These are phyloP conservation scores for Starmerella vitae DNA, from an alignment of 805 yeast genomes.

Conservation along the genomic window DNA sequence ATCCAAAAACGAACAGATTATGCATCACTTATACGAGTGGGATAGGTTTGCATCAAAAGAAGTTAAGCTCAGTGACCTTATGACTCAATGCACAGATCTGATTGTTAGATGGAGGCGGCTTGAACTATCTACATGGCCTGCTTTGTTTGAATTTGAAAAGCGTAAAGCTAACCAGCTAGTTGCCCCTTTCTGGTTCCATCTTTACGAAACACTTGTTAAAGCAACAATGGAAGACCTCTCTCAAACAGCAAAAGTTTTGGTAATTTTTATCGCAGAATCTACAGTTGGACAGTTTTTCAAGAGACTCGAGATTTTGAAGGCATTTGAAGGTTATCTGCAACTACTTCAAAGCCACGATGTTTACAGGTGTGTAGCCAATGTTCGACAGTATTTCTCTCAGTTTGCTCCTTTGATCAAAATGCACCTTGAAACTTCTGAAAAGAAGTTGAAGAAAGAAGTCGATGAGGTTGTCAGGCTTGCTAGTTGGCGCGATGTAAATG, in stretches of 20 bases:
- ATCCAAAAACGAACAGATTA: constrained; percentile 75
- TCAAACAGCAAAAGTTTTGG: constrained; percentile 45
- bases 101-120: constrained; percentile 85
- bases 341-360: constrained; percentile 20
- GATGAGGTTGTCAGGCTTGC: constrained; percentile 77
- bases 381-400: constrained; percentile 52
- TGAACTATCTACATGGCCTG: constrained; percentile 77
- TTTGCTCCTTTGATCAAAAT: constrained; percentile 41
- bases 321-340: constrained; percentile 47
- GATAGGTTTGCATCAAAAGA: constrained; percentile 76
- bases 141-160: constrained; percentile 50
- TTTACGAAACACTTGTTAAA: constrained; percentile 56
- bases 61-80: constrained; percentile 45
- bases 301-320: constrained; percentile 46
- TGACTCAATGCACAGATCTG: constrained; percentile 46
- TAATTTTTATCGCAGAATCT: constrained; percentile 61
- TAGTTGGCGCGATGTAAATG: constrained; percentile 93
- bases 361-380: constrained; percentile 39
- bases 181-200: constrained; percentile 84
- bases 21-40: constrained; percentile 79
- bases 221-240: constrained; percentile 28
- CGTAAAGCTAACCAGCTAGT: constrained; percentile 32
- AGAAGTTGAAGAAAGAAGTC: constrained; percentile 59
- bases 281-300: constrained; percentile 58
- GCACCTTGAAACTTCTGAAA: constrained; percentile 35